Conservation (phyloP, 331 rosid species). For the Saraca asoca region DNA sequence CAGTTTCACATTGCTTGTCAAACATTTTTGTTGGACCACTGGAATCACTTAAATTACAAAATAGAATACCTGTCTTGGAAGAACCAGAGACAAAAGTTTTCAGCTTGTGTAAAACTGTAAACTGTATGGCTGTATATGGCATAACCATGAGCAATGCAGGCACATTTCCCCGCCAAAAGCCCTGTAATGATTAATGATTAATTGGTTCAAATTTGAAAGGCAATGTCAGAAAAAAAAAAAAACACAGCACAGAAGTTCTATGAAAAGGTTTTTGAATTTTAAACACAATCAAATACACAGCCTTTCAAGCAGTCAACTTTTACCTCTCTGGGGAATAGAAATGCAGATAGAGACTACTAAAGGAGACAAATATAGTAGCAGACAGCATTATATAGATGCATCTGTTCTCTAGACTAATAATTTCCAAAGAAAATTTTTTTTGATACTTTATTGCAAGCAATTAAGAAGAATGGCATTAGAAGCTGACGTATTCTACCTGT, state of each 20-base stretch:
- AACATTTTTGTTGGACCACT: background rate
- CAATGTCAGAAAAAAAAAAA: constrained; percentile 13
- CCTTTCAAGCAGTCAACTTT: no score
- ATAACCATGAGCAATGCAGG: constrained; percentile 98
- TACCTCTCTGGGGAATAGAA: no score
- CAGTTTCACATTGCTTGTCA: constrained; percentile 1
- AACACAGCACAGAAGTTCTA: background rate
- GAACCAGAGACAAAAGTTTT: constrained; percentile 91
- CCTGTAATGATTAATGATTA: constrained; percentile 51
- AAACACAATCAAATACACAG: no score
- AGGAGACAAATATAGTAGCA: no score
- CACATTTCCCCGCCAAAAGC: constrained; percentile 98
- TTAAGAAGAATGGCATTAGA: background rate
- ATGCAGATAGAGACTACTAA: no score
- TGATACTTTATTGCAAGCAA: no score
- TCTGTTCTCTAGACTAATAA: no score
- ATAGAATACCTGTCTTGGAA: constrained; percentile 65
- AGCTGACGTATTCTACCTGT: constrained; percentile 45
- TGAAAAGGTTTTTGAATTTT: no score
- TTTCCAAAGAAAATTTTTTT: no score
- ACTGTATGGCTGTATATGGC: constrained; percentile 98
- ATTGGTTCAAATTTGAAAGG: background rate
- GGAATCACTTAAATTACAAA: constrained; percentile 22
- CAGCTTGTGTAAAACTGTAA: constrained; percentile 77
- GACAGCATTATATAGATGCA: no score